A percentile compares a stretch with the other conserved stretches of the same genome.
Conservation (phyloP, 1,139 yeast species). For the Barnettozyma hawaiiensis region DNA sequence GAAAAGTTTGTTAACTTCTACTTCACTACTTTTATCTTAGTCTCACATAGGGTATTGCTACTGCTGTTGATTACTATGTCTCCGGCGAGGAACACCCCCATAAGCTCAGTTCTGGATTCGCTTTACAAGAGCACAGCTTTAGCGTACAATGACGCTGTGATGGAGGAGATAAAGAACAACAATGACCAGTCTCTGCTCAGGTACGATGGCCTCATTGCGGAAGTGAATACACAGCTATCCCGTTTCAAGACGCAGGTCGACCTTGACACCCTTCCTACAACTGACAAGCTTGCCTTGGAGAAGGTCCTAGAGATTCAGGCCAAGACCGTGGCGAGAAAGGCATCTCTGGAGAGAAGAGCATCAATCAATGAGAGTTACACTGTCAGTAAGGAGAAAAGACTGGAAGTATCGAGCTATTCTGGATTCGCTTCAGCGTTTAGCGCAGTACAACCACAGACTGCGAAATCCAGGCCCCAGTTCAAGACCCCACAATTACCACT, state of each 20-base stretch:
- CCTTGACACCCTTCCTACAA: conserved; percentile 5
- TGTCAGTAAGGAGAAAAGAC: conserved; percentile 12
- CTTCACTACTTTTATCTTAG: too few relatives aligned
- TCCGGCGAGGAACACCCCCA: conserved; percentile 2
- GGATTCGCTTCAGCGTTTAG: conserved; percentile 23
- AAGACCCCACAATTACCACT: conserved; percentile 8
- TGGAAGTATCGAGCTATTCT: conserved; percentile 20
- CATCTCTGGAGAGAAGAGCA: conserved; percentile 11
- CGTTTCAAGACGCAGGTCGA: conserved; percentile 6
- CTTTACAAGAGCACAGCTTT: conserved; percentile 10
- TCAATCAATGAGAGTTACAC: conserved; percentile 11
- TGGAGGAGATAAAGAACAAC: conserved; percentile 23
- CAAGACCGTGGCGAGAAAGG: conserved; percentile 15
- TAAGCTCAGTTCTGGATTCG: conserved; percentile 6
- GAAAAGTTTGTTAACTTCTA: too few relatives aligned
- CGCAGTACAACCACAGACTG: neutral
- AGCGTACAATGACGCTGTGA: conserved; percentile 13
- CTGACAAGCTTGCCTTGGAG: conserved; percentile 15
- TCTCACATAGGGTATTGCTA: too few relatives aligned
- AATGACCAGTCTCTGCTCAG: conserved; percentile 13
- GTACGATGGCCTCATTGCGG: conserved; percentile 14
- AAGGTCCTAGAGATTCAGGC: conserved; percentile 16
- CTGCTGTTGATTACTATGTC: too few relatives aligned
- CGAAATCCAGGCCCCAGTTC: neutral
- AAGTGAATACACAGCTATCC: conserved; percentile 10